Evolutionary conservation across 768 basidiomycete genomes (phyloP), one percentile per base, ranked within the genome.

Genomic region (Amanita jacksonii): DNA sequence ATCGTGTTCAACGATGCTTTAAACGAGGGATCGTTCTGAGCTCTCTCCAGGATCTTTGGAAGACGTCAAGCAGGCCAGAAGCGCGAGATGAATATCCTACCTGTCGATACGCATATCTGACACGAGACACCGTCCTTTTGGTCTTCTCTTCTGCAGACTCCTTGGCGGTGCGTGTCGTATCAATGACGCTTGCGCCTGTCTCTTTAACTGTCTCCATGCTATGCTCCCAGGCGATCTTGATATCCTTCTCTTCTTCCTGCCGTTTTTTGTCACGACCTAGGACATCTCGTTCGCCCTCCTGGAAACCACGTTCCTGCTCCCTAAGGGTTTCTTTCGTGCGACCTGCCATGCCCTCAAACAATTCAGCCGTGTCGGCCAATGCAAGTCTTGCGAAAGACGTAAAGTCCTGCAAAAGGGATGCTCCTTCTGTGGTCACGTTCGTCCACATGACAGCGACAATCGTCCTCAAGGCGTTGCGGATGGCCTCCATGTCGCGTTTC

Each of bases 201-300:
- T 62, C 69, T 55, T 81, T 85, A 8, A 74, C 64, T 0, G 69
- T 70, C 23, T 84, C 84, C 75, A 85, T 79, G 0, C 77, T 69
- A 50, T 74, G 73, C 59, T 83, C 78, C 55, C 80, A 86, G 20
- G 68, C 65, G 5, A 67, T 68, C 54, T 73, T 73, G 3, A 65
- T 47, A 23, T 82, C 78, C 5, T 64, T 49, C 38, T 57, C 56
- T 42, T 72, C 65, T 48, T 79, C 69, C 0, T 72, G 53, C 0
- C 71, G 61, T 51, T 70, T 55, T 57, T 68, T 68, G 51, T 71
- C 72, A 33, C 79, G 59, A 0, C 84, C 82, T 0, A 77, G 53
- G 18, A 67, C 58, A 49, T 78, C 77, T 37, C 80, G 64, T 54
- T 80, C 66, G 4, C 82, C 83, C 1, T 69, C 62, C 50, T 79